Base-by-base conservation (phyloP, 164 flowering plant genomes). In the Vitis riparia region DNA sequence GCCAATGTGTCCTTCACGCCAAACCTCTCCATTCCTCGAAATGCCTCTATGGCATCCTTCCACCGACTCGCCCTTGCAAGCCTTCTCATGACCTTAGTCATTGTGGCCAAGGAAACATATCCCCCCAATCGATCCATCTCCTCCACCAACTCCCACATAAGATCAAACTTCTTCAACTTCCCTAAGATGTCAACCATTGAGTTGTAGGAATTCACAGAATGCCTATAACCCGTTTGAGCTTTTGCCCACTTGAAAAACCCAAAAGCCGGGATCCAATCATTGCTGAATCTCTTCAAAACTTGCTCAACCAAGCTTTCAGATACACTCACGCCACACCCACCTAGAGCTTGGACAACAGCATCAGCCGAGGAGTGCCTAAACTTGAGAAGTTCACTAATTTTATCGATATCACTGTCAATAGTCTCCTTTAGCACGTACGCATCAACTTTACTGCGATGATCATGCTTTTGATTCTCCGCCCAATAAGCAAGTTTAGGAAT, bases 161-260 rank as follows among this genome's bases (percentile, higher is more conserved):
- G 51, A 73, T 79, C 74, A 71, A 87, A 88, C 73, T 86, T 81
- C 48, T 76, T 85, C 10, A 69, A 30, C 71, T 86, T 90, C 9
- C 95, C 92, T 51, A 90, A 74, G 13, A 85, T 70, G 56, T 90
- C 93, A 48, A 90, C 82, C 88, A 88, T 85, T 15, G 49, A 32
- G 63, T 85, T 71, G 52, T 79, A 90, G 9, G 67, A 11, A n/a
- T 74, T 78, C 6, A 82, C 71, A 1, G 85, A 67, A 72, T 77
- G 83, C 47, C 14, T 60, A 68, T 77, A 83, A 73, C 80, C 80
- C 27, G 47, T 70, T 80, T 77, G 87, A 63, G 44, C 16, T 53
- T 74, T 65, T 51, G 86, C 91, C 96, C 92, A 88, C 60, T 51
- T 78, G 84, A 88, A 90, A 65, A 86, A 63, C 19, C 87, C 91